phyloP scores from a whole-genome alignment of 495 filamentous ascomycete genomes.

The Daldinia childiae region DNA sequence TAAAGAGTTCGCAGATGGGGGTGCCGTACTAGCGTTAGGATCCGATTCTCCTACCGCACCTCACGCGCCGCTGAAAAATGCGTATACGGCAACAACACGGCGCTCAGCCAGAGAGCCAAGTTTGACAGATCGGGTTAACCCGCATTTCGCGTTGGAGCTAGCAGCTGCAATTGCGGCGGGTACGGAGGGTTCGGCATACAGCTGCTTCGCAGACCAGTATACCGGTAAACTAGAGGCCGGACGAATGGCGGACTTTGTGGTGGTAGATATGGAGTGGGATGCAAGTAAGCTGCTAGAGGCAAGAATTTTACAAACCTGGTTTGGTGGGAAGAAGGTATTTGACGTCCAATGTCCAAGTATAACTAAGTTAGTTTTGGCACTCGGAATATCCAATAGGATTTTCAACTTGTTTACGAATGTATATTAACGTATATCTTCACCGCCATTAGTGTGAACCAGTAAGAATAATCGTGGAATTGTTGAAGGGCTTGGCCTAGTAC shows the following conservation, averaged over 20 bases:
- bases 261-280: conserved; percentile 67
- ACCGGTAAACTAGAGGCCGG: conserved; percentile 61
- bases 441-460: conserved; percentile 18
- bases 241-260: conserved; percentile 65
- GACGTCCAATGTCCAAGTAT: conserved; percentile 34
- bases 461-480: background rate
- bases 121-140: conserved; percentile 60
- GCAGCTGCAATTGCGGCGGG: conserved; percentile 63
- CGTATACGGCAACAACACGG: conserved; percentile 69
- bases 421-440: background rate
- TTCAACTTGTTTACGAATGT: too few relatives aligned
- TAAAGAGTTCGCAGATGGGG: conserved; percentile 64
- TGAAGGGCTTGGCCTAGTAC: conserved; percentile 1
- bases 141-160: conserved; percentile 61
- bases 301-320: conserved; percentile 65
- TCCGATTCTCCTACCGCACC: conserved; percentile 70
- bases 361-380: background rate
- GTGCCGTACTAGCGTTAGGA: conserved; percentile 65
- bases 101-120: conserved; percentile 62
- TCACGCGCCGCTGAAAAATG: conserved; percentile 63
- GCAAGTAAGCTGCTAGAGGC: conserved; percentile 62
- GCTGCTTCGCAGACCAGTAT: conserved; percentile 64
- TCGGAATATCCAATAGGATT: too few relatives aligned
- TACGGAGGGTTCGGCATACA: conserved; percentile 67
- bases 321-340: conserved; percentile 60